phyloP scores from a whole-genome alignment of 495 filamentous ascomycete species.

The Tuber aestivum region DNA sequence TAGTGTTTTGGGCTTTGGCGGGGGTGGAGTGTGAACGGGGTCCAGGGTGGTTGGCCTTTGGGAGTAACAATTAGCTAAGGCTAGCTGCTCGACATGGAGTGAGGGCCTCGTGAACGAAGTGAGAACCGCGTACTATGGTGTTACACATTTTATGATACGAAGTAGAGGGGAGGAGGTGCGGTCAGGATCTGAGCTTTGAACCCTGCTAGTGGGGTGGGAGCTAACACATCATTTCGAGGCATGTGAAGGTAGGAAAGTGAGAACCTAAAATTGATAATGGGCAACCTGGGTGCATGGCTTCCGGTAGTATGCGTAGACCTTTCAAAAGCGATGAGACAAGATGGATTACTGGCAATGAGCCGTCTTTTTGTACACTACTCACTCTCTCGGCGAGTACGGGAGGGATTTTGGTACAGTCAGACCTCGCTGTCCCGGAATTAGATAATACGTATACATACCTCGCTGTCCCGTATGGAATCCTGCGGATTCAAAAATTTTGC shows the following conservation, averaged over 20 bases:
- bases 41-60: neutral
- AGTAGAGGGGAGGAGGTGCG: neutral
- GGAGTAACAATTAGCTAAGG: neutral
- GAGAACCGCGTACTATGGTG: neutral
- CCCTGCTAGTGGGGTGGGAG: neutral
- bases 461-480: too few species aligned
- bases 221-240: neutral
- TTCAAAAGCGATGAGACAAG: neutral
- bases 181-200: neutral
- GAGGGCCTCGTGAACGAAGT: neutral
- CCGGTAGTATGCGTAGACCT: neutral
- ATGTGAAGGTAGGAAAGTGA: neutral
- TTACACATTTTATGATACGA: neutral
- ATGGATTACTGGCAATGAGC: neutral
- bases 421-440: too few species aligned
- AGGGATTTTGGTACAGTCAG: too few species aligned
- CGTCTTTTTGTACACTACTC: neutral
- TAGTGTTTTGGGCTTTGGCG: neutral
- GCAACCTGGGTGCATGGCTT: neutral
- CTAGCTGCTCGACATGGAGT: neutral
- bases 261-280: neutral
- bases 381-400: neutral
- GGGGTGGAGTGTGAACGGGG: neutral
- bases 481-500: too few species aligned
- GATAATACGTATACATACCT: too few species aligned